phyloP scores from a whole-genome alignment of 2,329 filamentous ascomycete genomes.

The Fusarium tuaranense region DNA sequence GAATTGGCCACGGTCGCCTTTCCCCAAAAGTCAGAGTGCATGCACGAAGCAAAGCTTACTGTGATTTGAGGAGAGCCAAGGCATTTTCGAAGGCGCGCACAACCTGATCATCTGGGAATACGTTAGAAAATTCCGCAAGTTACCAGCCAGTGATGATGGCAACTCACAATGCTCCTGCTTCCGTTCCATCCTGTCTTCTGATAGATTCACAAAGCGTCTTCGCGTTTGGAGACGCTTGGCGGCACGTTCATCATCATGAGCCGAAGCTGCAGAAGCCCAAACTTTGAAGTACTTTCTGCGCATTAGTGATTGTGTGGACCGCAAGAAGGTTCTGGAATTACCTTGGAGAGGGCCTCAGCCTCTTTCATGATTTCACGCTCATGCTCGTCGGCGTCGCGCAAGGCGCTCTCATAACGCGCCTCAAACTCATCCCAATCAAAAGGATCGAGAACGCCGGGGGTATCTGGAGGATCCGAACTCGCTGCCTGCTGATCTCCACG shows the following conservation, averaged over 20 bases:
- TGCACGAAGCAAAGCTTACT: constrained; percentile 34
- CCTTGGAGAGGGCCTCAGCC: constrained; percentile 75
- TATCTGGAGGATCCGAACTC: constrained; percentile 57
- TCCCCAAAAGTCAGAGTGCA: not conserved
- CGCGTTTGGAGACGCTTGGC: constrained; percentile 85
- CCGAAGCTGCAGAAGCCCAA: constrained; percentile 80
- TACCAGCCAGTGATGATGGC: not conserved
- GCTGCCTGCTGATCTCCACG: constrained; percentile 48
- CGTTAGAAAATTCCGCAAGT: constrained; percentile 24
- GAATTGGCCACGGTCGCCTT: not conserved
- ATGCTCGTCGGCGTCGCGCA: constrained; percentile 70
- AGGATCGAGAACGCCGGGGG: constrained; percentile 62
- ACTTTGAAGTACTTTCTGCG: constrained; percentile 76
- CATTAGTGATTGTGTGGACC: not conserved
- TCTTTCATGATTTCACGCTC: constrained; percentile 76
- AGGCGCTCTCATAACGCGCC: constrained; percentile 72
- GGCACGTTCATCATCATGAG: constrained; percentile 81
- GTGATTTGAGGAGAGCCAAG: constrained; percentile 63
- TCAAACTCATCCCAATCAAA: constrained; percentile 87
- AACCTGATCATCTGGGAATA: constrained; percentile 60
- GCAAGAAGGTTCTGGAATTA: constrained; percentile 44
- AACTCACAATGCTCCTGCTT: constrained; percentile 85
- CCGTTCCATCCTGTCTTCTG: constrained; percentile 76
- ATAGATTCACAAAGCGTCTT: constrained; percentile 78
- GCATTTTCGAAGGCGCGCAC: constrained; percentile 73